Evolutionary conservation across 257 asterid genomes (phyloP).

Genomic region (Fraxinus cuspidata): DNA sequence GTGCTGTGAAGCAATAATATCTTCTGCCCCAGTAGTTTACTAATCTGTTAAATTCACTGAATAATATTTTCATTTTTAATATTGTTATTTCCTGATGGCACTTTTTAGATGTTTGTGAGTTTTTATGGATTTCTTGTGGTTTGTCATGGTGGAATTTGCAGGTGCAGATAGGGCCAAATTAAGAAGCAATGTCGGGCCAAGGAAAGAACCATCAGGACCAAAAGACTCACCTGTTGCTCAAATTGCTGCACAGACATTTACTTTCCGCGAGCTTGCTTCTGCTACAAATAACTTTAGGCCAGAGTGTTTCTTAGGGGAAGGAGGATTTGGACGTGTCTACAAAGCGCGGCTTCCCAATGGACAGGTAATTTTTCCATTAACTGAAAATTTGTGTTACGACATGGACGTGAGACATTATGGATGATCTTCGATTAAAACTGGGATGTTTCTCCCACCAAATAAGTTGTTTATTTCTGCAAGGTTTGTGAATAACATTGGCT

Average conservation of each 20-base stretch:
- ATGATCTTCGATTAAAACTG: slow-evolving; percentile 9
- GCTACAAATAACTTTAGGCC: slow-evolving; percentile 86
- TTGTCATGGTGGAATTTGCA: slow-evolving; percentile 30
- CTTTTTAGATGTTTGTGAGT: slow-evolving; percentile 5
- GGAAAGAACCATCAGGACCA: slow-evolving; percentile 55
- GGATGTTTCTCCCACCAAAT: background rate
- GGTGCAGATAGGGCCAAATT: slow-evolving; percentile 80
- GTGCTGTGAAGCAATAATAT: background rate
- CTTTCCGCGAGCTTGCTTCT: slow-evolving; percentile 91
- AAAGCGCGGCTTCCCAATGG: slow-evolving; percentile 74
- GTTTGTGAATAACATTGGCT: background rate
- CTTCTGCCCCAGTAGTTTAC: background rate
- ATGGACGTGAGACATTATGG: background rate
- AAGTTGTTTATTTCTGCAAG: background rate
- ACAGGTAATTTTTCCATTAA: slow-evolving; percentile 54
- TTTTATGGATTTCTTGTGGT: slow-evolving; percentile 12
- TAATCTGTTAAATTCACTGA: background rate
- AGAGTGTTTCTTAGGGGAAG: slow-evolving; percentile 93
- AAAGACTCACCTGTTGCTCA: slow-evolving; percentile 73
- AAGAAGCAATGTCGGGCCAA: slow-evolving; percentile 53
- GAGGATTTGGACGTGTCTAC: slow-evolving; percentile 95
- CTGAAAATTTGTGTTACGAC: background rate
- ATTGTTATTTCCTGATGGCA: background rate
- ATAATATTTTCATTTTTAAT: background rate
- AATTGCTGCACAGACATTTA: slow-evolving; percentile 91